phyloP scores from a whole-genome alignment of 176 grass and related monocot genomes.

The Oryza glumipatula region DNA sequence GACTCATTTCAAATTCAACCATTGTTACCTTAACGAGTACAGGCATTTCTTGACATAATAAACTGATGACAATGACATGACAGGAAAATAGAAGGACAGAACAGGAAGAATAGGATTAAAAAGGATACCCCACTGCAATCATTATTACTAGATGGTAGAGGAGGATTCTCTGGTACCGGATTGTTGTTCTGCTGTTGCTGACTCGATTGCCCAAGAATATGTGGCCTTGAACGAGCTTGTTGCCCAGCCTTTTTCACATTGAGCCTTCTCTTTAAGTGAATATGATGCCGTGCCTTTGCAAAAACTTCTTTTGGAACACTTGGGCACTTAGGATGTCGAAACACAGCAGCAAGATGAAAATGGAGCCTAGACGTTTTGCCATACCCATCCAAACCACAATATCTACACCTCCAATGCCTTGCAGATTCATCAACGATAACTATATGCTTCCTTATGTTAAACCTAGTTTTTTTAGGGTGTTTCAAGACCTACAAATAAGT shows the following conservation, averaged over 20 bases:
- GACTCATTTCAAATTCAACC: conserved; percentile 10
- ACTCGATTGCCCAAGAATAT: conserved; percentile 31
- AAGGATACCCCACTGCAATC: conserved; percentile 41
- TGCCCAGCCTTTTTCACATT: conserved; percentile 24
- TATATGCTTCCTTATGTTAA: conserved; percentile 53
- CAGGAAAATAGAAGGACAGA: conserved; percentile 10
- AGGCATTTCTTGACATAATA: conserved; percentile 14
- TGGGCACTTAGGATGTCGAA: conserved; percentile 46
- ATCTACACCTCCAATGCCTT: conserved; percentile 53
- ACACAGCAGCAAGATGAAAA: conserved; percentile 50
- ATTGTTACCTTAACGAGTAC: not conserved
- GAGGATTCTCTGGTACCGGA: conserved; percentile 16
- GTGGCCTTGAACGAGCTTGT: conserved; percentile 16
- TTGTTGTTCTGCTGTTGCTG: conserved; percentile 18
- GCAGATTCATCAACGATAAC: conserved; percentile 44
- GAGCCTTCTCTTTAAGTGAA: conserved; percentile 38
- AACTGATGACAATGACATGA: conserved; percentile 4
- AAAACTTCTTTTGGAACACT: conserved; percentile 47
- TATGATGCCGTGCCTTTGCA: conserved; percentile 39
- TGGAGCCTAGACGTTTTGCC: conserved; percentile 46
- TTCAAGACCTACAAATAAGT: conserved; percentile 44
- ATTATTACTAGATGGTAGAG: conserved; percentile 31
- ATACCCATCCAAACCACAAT: conserved; percentile 51
- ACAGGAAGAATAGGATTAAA: not conserved
- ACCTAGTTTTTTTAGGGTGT: conserved; percentile 30